phyloP scores from a whole-genome alignment of 208 protist species.

The Porcisia hertigi region DNA sequence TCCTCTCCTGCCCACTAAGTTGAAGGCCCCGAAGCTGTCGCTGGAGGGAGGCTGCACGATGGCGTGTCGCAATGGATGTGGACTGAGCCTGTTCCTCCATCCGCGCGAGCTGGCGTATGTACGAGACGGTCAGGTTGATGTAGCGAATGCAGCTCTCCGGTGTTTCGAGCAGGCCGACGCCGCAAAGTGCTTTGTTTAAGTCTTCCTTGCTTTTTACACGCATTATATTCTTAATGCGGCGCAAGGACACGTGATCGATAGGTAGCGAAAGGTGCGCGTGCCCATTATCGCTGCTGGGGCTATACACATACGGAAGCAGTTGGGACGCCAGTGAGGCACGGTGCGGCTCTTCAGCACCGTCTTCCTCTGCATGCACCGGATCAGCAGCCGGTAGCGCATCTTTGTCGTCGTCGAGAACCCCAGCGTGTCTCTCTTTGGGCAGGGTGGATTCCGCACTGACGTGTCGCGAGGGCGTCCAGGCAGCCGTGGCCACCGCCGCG shows the following conservation, averaged over 20 bases:
- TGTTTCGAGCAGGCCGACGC: background rate
- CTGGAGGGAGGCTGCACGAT: conserved; percentile 14
- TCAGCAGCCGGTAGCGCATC: background rate
- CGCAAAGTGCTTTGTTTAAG: conserved; percentile 1
- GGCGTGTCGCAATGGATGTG: background rate
- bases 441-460: background rate
- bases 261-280: conserved; percentile 7
- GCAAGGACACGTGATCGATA: background rate
- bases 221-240: conserved; percentile 12
- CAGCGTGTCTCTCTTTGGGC: background rate
- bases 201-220: conserved; percentile 3
- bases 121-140: conserved; percentile 27
- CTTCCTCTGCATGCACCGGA: background rate
- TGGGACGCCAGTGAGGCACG: conserved; percentile 1
- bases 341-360: background rate
- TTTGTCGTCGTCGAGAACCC: background rate
- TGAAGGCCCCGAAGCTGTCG: background rate
- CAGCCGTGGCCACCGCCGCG: background rate
- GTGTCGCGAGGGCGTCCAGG: background rate
- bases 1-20: conserved; percentile 17
- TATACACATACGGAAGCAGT: conserved; percentile 23
- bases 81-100: conserved; percentile 12
- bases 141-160: conserved; percentile 8
- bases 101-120: conserved; percentile 23
- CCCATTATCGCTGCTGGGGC: background rate